Percentiles rank a stretch among this genome's conserved stretches.
These are phyloP conservation scores for Cryptococcus sp. DNA, from an alignment of 1,284 basidiomycete genomes.

Conservation along the genomic window DNA sequence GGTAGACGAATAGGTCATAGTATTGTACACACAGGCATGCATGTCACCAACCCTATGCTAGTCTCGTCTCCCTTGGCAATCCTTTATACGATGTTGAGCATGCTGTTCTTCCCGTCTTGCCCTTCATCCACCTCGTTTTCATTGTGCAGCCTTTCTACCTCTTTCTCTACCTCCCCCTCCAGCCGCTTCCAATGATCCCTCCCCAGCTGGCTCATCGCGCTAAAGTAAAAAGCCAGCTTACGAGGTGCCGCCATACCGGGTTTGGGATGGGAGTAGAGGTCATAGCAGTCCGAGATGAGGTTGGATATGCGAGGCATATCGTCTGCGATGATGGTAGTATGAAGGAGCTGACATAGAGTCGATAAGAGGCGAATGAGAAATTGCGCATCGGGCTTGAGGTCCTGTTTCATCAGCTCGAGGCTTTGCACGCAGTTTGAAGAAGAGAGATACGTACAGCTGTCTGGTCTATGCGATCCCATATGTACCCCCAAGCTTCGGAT, in stretches of 20 bases:
- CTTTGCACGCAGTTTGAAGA: background rate
- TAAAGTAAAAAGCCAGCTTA: conserved; percentile 41
- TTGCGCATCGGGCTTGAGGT: conserved; percentile 1
- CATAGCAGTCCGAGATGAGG: conserved; percentile 31
- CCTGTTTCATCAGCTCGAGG: conserved; percentile 3
- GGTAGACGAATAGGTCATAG: no score
- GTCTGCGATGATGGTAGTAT: conserved; percentile 32
- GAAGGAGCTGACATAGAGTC: conserved; percentile 18
- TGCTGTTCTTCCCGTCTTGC: no score
- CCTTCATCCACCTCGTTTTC: conserved; percentile 9
- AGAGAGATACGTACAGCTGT: conserved; percentile 2
- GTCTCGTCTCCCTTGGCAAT: no score
- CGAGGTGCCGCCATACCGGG: conserved; percentile 15
- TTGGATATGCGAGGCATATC: conserved; percentile 19
- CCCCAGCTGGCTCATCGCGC: conserved; percentile 20
- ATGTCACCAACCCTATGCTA: no score
- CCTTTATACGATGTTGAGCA: no score
- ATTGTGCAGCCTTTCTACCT: conserved; percentile 17
- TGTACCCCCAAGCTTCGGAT: conserved; percentile 30
- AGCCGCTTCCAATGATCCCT: conserved; percentile 33
- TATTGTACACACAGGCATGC: no score
- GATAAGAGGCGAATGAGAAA: conserved; percentile 23
- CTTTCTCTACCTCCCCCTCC: conserved; percentile 22
- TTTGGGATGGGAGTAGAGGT: conserved; percentile 14
- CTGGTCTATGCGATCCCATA: conserved; percentile 33